Conservation (phyloP, 495 filamentous ascomycete genomes). For the Penicillium verhagenii region DNA sequence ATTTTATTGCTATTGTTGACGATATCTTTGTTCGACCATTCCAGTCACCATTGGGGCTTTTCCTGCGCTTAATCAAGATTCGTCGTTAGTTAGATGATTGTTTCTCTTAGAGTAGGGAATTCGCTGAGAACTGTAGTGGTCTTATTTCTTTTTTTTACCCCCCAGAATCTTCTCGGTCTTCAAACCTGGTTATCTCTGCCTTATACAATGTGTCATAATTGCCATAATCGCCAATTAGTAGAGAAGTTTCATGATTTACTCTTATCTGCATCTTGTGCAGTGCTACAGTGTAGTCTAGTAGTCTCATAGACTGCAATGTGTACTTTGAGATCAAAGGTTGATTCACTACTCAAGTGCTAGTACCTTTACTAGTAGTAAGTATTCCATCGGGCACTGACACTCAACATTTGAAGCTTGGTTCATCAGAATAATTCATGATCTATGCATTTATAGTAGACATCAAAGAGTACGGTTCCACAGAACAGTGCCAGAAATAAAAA, state of each 20-base stretch:
- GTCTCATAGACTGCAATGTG: no score
- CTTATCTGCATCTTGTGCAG: no score
- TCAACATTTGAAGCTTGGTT: no score
- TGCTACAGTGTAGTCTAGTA: no score
- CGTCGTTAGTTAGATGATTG: slow-evolving; percentile 22
- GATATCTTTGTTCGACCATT: slow-evolving; percentile 22
- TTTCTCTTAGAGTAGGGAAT: slow-evolving; percentile 14
- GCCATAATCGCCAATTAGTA: slow-evolving; percentile 28
- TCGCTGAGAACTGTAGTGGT: slow-evolving; percentile 11
- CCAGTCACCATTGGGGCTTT: slow-evolving; percentile 7
- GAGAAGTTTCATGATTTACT: no score
- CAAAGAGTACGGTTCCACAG: background rate
- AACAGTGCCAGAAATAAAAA: background rate
- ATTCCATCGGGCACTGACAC: no score
- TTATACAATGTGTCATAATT: slow-evolving; percentile 35
- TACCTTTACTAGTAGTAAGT: no score
- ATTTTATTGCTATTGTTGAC: slow-evolving; percentile 16
- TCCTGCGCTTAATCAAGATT: slow-evolving; percentile 18
- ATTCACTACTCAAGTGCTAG: no score
- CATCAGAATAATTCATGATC: background rate
- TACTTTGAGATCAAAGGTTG: no score
- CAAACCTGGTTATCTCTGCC: slow-evolving; percentile 11
- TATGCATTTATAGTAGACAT: background rate
- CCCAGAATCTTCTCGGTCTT: slow-evolving; percentile 10
- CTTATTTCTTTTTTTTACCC: slow-evolving; percentile 10